Evolutionary conservation across 768 basidiomycete genomes (phyloP).

Genomic region (Heimioporus sp.): DNA sequence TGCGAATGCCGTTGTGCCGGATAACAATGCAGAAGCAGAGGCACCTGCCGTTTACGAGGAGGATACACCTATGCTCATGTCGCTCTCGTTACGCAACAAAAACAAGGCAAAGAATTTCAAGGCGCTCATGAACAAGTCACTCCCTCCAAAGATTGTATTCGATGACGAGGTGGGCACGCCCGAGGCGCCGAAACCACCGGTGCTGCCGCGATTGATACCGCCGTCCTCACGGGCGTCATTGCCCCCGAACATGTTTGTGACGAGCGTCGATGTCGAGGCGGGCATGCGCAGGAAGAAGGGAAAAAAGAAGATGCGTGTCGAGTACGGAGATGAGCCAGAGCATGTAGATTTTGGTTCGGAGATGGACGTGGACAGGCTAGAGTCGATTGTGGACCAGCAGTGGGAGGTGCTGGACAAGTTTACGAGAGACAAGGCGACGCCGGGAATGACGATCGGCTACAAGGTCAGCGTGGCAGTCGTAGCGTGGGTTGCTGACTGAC

Average conservation of each 20-base stretch:
- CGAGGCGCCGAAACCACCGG: not conserved
- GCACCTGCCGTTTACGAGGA: slow-evolving; percentile 7
- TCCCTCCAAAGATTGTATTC: slow-evolving; percentile 56
- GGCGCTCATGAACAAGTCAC: slow-evolving; percentile 42
- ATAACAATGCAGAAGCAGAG: not conserved
- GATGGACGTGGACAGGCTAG: slow-evolving; percentile 8
- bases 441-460: slow-evolving; percentile 44
- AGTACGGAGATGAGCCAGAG: slow-evolving; percentile 32
- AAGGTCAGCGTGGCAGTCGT: slow-evolving; percentile 36
- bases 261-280: slow-evolving; percentile 67
- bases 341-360: not conserved
- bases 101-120: slow-evolving; percentile 74
- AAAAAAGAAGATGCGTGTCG: slow-evolving; percentile 31
- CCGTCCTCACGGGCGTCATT: slow-evolving; percentile 61
- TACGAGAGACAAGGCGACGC: slow-evolving; percentile 19
- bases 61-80: slow-evolving; percentile 29
- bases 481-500: not conserved
- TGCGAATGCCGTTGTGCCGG: slow-evolving; percentile 36
- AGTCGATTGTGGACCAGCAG: slow-evolving; percentile 6
- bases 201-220: slow-evolving; percentile 45
- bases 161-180: slow-evolving; percentile 13
- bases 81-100: slow-evolving; percentile 61
- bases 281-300: slow-evolving; percentile 35
- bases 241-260: slow-evolving; percentile 66
- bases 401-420: slow-evolving; percentile 26